These are phyloP conservation scores for Myriosclerotinia duriaeana DNA, from an alignment of 2,329 filamentous ascomycete species.

Conservation along the genomic window DNA sequence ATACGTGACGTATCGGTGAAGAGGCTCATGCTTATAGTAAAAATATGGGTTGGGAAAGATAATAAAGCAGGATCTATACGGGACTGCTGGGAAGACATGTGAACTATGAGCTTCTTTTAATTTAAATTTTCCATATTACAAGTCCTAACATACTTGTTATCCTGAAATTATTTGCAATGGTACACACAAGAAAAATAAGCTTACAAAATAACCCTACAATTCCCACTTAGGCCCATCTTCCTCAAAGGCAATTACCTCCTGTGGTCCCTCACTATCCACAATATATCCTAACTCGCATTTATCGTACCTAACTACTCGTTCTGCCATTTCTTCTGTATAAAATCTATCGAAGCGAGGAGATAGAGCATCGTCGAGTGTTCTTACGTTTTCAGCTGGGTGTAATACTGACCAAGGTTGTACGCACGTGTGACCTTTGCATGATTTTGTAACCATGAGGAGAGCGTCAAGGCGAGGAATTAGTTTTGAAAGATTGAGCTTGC, in stretches of 20 bases:
- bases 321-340: conserved; percentile 49
- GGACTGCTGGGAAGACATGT: not conserved
- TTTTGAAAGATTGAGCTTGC: not conserved
- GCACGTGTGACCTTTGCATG: conserved; percentile 56
- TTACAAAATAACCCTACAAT: not conserved
- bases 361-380: conserved; percentile 53
- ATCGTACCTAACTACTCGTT: conserved; percentile 50
- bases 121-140: not conserved
- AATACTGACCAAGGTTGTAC: conserved; percentile 56
- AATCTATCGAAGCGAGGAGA: conserved; percentile 50
- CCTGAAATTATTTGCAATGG: not conserved
- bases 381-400: conserved; percentile 53
- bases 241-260: conserved; percentile 23
- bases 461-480: conserved; percentile 52
- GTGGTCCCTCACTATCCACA: conserved; percentile 51
- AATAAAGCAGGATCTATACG: not conserved
- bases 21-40: not conserved
- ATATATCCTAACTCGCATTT: conserved; percentile 59
- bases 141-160: not conserved
- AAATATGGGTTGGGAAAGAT: not conserved
- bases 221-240: conserved; percentile 6
- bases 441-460: conserved; percentile 60
- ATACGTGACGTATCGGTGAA: not conserved
- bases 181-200: not conserved
- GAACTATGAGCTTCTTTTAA: not conserved